Percentiles rank a stretch among this genome's conserved stretches.
Conservation (phyloP, 1,139 yeast species). For the Debaryomycetaceae sp. region DNA sequence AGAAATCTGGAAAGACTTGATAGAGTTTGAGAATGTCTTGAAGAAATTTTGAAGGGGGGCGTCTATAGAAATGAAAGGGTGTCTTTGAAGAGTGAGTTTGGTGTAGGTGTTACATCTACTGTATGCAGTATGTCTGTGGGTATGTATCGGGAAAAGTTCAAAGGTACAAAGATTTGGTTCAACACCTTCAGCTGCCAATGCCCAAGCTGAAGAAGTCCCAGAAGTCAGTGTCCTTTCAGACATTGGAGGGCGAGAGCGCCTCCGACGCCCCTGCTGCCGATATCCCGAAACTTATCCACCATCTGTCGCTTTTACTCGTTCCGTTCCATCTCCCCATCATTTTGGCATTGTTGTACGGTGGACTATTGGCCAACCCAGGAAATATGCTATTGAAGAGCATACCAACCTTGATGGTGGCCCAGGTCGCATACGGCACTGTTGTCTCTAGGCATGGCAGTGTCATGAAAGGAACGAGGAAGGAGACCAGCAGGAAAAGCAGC, state of each 20-base stretch:
- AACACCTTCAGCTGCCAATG: too few relatives aligned
- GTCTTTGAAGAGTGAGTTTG: too few relatives aligned
- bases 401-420: slow-evolving; percentile 20
- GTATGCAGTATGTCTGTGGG: too few relatives aligned
- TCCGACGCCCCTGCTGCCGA: not conserved
- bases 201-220: slow-evolving; percentile 2
- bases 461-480: slow-evolving; percentile 12
- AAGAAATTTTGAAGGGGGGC: too few relatives aligned
- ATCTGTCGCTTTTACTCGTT: slow-evolving; percentile 5
- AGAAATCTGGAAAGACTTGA: slow-evolving; percentile 67
- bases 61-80: too few relatives aligned
- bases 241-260: not conserved
- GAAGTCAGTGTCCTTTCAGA: slow-evolving; percentile 7
- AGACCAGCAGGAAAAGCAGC: slow-evolving; percentile 22
- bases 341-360: slow-evolving; percentile 12
- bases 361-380: slow-evolving; percentile 29
- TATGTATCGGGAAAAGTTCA: too few relatives aligned
- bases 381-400: slow-evolving; percentile 26
- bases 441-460: slow-evolving; percentile 15
- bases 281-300: slow-evolving; percentile 1
- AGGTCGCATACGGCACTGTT: slow-evolving; percentile 25
- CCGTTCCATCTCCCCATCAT: slow-evolving; percentile 8
- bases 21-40: slow-evolving; percentile 44
- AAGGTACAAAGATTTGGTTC: too few relatives aligned
- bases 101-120: too few relatives aligned